Percentiles rank a stretch among this genome's conserved stretches.
Conservation (phyloP, 2,329 filamentous ascomycete species). For the Fusarium tanahbumbuense region DNA sequence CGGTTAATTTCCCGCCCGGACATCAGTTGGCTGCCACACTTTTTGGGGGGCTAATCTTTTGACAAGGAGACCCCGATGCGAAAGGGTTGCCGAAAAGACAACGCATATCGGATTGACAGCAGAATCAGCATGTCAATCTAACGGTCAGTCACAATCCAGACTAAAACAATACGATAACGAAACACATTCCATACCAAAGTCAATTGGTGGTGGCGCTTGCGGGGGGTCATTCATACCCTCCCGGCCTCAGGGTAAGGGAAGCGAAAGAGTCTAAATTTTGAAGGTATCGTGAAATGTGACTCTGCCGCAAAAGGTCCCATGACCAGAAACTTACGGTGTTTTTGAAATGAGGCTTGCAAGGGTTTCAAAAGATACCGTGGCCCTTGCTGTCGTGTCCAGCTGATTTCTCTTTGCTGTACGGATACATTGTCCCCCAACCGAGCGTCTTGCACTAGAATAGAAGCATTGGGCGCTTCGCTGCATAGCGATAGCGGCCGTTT, state of each 20-base stretch:
- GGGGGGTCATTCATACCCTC: background rate
- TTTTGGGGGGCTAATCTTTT: slow-evolving; percentile 1
- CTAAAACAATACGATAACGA: background rate
- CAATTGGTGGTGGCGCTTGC: background rate
- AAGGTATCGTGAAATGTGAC: slow-evolving; percentile 33
- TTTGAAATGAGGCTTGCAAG: background rate
- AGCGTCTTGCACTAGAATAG: background rate
- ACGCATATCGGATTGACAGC: background rate
- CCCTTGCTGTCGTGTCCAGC: slow-evolving; percentile 12
- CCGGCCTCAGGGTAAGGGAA: background rate
- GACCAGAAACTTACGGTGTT: slow-evolving; percentile 22
- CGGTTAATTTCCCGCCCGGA: background rate
- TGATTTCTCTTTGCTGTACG: slow-evolving; percentile 11
- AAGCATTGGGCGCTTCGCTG: background rate
- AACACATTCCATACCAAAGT: background rate
- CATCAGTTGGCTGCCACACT: slow-evolving; percentile 2
- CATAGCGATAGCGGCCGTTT: slow-evolving; percentile 14
- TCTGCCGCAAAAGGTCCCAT: slow-evolving; percentile 31
- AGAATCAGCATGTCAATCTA: background rate
- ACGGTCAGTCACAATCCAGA: background rate
- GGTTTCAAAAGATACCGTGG: background rate
- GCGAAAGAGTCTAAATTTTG: slow-evolving; percentile 5
- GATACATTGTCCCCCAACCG: slow-evolving; percentile 5
- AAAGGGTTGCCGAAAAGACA: background rate
- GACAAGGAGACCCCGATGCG: background rate